Conservation (phyloP, 1,139 yeast genomes). For the Candida gigantensis region DNA sequence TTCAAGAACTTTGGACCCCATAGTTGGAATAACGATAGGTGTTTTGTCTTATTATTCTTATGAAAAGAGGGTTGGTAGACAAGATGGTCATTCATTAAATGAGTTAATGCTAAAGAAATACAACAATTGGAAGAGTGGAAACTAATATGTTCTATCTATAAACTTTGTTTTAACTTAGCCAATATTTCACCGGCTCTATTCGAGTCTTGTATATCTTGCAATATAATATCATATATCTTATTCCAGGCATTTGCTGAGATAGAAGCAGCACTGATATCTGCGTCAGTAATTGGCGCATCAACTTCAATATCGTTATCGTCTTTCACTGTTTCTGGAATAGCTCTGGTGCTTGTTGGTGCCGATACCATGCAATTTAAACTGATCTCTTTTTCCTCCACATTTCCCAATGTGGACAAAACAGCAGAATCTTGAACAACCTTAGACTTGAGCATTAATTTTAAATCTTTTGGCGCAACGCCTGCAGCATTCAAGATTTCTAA, state of each 20-base stretch:
- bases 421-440: slow-evolving; percentile 46
- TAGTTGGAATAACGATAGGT: slow-evolving; percentile 61
- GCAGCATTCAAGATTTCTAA: slow-evolving; percentile 25
- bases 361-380: slow-evolving; percentile 43
- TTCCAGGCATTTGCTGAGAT: slow-evolving; percentile 31
- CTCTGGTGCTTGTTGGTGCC: slow-evolving; percentile 18
- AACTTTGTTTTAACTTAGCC: slow-evolving; percentile 8
- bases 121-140: slow-evolving; percentile 7
- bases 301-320: slow-evolving; percentile 6
- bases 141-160: slow-evolving; percentile 4
- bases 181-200: slow-evolving; percentile 21
- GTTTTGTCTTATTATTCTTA: slow-evolving; percentile 59
- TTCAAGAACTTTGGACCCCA: slow-evolving; percentile 52
- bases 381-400: slow-evolving; percentile 19
- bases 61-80: slow-evolving; percentile 55
- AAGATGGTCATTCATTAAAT: slow-evolving; percentile 56
- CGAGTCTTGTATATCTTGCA: slow-evolving; percentile 29
- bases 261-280: slow-evolving; percentile 13
- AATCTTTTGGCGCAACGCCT: slow-evolving; percentile 28
- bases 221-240: slow-evolving; percentile 30
- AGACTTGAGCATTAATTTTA: slow-evolving; percentile 45
- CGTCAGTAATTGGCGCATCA: slow-evolving; percentile 12
- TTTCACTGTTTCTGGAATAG: slow-evolving; percentile 1
- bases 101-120: slow-evolving; percentile 35
- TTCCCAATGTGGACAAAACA: slow-evolving; percentile 24